Evolutionary conservation across 2,329 filamentous ascomycete genomes (phyloP), one percentile per base, ranked within the genome.

Genomic region (Fusarium continuum): DNA sequence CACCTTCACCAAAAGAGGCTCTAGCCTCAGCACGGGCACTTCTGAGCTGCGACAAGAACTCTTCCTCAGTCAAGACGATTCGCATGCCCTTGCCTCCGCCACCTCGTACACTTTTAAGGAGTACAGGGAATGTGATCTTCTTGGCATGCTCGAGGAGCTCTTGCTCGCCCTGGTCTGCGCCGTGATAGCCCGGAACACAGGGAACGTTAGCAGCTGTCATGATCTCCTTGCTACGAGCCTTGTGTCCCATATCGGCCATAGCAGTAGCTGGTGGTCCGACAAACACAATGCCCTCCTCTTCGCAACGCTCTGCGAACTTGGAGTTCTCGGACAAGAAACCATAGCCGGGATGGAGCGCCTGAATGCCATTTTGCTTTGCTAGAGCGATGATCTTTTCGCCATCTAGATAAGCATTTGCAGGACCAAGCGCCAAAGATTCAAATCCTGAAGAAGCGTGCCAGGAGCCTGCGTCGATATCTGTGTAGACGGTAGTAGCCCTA

Each of bases 241-340:
- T 97, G 79, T 96, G 92, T 44, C 93, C 93, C 93, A 97, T 97
- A 56, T 93, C 92, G 55, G 90, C 81, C 73, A 91, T 93, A 67
- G 93, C 93, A 46, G 86, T 84, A 23, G 88, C 88, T 4, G 95
- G 93, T 2, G 95, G 95, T 0, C 95, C 95, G 70, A 99, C 96
- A 74, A 99, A 99, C 51, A 94, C 89, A 64, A 99, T 85, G 10
- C 95, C 95, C 38, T 93, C 93, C 70, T 95, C 88, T 69, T 91
- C 90, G 75, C 94, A 98, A 74, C 91, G 89, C 70, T 88, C 87
- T 4, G 95, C 95, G 75, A 99, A 99, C 6, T 83, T 87, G 8
- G 94, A 89, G 77, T 99, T 99, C 79, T 99, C 95, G 61, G 91
- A 96, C 65, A 98, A 80, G 73, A 96, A 99, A 36, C 95, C 95